Conservation (phyloP, 768 basidiomycete genomes). For the Tricholomella constricta region DNA sequence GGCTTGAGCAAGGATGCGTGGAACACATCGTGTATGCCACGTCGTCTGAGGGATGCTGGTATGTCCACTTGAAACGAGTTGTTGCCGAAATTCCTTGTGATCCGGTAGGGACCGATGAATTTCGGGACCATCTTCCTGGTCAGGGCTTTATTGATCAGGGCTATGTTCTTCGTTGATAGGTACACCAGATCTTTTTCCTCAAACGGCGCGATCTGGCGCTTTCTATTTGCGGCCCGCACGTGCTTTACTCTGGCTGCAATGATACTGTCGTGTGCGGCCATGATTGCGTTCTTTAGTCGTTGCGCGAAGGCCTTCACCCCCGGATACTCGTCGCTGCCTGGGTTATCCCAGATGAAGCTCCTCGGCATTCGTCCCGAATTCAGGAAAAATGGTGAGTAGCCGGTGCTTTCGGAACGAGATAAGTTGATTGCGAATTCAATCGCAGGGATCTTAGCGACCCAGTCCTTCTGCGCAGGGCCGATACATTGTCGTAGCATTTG, state of each 20-base stretch:
- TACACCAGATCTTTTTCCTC: slow-evolving; percentile 6
- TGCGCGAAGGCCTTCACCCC: slow-evolving; percentile 4
- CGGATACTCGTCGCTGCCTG: not conserved
- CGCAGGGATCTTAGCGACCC: not conserved
- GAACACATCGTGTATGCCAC: not conserved
- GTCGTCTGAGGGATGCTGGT: not conserved
- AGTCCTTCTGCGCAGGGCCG: slow-evolving; percentile 10
- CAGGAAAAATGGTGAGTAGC: not conserved
- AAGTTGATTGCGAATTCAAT: not conserved
- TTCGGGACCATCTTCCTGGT: slow-evolving; percentile 8
- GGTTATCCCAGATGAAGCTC: slow-evolving; percentile 9
- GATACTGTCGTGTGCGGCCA: slow-evolving; percentile 11
- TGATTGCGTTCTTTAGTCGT: slow-evolving; percentile 2
- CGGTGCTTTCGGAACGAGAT: not conserved
- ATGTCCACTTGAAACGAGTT: not conserved
- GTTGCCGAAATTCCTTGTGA: too few species aligned
- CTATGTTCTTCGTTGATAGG: slow-evolving; percentile 1
- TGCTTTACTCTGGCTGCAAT: slow-evolving; percentile 7
- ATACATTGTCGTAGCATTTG: slow-evolving; percentile 16
- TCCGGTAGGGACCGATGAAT: slow-evolving; percentile 10
- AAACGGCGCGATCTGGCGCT: slow-evolving; percentile 4
- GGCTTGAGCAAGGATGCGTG: not conserved
- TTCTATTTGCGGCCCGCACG: not conserved
- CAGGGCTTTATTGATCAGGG: slow-evolving; percentile 2
- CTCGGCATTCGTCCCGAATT: slow-evolving; percentile 2